A percentile compares a stretch with the other conserved stretches of the same genome.
Evolutionary conservation across 306 rosid genomes (phyloP).

Genomic region (Arachis hypogaea): DNA sequence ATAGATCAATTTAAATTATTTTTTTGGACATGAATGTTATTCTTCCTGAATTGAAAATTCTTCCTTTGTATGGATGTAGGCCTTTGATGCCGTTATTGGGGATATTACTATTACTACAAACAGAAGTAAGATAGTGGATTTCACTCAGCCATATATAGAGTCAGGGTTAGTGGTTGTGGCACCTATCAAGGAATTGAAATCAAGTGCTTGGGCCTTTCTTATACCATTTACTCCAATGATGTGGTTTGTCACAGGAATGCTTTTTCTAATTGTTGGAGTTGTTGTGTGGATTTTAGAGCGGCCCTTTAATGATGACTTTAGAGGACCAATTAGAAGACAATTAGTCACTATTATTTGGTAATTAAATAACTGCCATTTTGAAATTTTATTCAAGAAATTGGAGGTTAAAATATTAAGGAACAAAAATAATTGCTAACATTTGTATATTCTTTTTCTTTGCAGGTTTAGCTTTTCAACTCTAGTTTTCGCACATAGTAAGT

Average conservation of each 20-base stretch:
- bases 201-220: slow-evolving; percentile 83
- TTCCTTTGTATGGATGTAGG: slow-evolving; percentile 37
- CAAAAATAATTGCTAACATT: too few relatives aligned
- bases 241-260: slow-evolving; percentile 79
- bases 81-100: slow-evolving; percentile 82
- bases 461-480: slow-evolving; percentile 86
- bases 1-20: too few relatives aligned
- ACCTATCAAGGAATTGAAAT: slow-evolving; percentile 51
- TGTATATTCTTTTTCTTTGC: slow-evolving; percentile 34
- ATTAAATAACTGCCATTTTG: neutral
- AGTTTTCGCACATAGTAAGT: slow-evolving; percentile 95
- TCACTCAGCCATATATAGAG: slow-evolving; percentile 90
- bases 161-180: slow-evolving; percentile 89
- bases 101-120: slow-evolving; percentile 84
- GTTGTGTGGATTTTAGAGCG: slow-evolving; percentile 96
- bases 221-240: slow-evolving; percentile 75
- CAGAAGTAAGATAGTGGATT: slow-evolving; percentile 87
- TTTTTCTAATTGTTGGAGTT: slow-evolving; percentile 76
- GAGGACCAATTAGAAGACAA: slow-evolving; percentile 89
- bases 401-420: too few relatives aligned
- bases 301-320: slow-evolving; percentile 80
- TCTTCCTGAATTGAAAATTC: too few relatives aligned
- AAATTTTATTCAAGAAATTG: too few relatives aligned
- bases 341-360: slow-evolving; percentile 76
- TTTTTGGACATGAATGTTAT: neutral